Evolutionary conservation across 1,139 yeast species (phyloP).

Genomic region (Suhomyces atakaporum): DNA sequence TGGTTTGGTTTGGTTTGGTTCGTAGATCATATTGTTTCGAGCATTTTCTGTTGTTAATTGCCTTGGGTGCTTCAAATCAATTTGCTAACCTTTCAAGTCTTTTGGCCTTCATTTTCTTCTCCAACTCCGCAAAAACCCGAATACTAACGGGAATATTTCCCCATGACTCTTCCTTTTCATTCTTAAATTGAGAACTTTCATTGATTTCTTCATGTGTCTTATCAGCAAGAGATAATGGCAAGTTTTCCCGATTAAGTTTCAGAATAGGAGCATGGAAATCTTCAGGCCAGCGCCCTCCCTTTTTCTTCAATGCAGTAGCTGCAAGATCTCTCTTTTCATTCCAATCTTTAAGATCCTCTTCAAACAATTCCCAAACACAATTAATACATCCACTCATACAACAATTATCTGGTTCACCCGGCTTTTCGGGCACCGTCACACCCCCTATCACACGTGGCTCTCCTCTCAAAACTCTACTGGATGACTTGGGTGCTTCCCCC

Average conservation of each 20-base stretch:
- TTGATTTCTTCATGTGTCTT: slow-evolving; percentile 16
- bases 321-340: slow-evolving; percentile 60
- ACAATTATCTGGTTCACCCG: slow-evolving; percentile 90
- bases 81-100: neutral
- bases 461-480: slow-evolving; percentile 50
- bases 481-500: slow-evolving; percentile 54
- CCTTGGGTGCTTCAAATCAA: no score
- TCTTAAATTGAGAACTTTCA: slow-evolving; percentile 6
- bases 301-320: slow-evolving; percentile 49
- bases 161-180: slow-evolving; percentile 51
- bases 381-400: slow-evolving; percentile 97
- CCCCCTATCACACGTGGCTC: slow-evolving; percentile 62
- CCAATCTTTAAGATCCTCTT: slow-evolving; percentile 89
- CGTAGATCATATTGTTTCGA: no score
- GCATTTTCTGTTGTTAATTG: no score
- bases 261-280: slow-evolving; percentile 72
- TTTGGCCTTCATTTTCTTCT: slow-evolving; percentile 58
- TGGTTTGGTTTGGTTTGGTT: no score
- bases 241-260: slow-evolving; percentile 32
- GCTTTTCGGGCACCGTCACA: slow-evolving; percentile 72
- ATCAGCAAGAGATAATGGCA: slow-evolving; percentile 30
- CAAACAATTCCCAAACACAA: slow-evolving; percentile 94
- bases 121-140: slow-evolving; percentile 81
- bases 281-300: slow-evolving; percentile 73
- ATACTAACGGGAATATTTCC: slow-evolving; percentile 73